Conservation (phyloP, 257 asterid species). For the Ilex aquifolium region DNA sequence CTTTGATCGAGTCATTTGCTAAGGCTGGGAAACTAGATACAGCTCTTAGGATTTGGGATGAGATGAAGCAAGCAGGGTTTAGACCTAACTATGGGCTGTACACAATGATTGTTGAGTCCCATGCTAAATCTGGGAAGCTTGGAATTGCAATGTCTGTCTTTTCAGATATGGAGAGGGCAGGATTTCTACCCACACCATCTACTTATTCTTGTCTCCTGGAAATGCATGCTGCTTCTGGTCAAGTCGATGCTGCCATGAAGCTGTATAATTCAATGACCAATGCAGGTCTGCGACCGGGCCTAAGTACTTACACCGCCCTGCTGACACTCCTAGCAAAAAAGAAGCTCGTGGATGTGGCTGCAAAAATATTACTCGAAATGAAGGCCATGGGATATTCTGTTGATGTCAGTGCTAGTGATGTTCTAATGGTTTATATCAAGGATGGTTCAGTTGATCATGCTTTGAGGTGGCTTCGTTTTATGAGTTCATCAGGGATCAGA, state of each 20-base stretch:
- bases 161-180: constrained; percentile 91
- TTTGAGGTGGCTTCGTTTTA: constrained; percentile 87
- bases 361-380: constrained; percentile 94
- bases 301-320: constrained; percentile 74
- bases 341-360: constrained; percentile 96
- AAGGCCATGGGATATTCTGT: constrained; percentile 94
- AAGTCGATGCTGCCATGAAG: constrained; percentile 89
- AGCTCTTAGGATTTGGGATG: constrained; percentile 81
- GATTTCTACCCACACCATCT: constrained; percentile 92
- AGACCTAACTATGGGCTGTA: constrained; percentile 90
- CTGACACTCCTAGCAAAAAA: constrained; percentile 75
- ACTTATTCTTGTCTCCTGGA: constrained; percentile 91
- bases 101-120: constrained; percentile 87
- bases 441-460: constrained; percentile 92
- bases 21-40: constrained; percentile 89
- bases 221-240: constrained; percentile 90
- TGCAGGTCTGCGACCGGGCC: constrained; percentile 83
- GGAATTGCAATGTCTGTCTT: constrained; percentile 86
- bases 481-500: constrained; percentile 89
- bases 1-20: constrained; percentile 79
- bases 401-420: constrained; percentile 96
- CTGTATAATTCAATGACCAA: constrained; percentile 91
- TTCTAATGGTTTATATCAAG: constrained; percentile 84
- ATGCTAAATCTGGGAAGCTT: constrained; percentile 94
- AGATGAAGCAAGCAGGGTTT: constrained; percentile 86